These are phyloP conservation scores for Diaporthe aspalathi DNA, from an alignment of 2,329 filamentous ascomycete species.

Conservation along the genomic window DNA sequence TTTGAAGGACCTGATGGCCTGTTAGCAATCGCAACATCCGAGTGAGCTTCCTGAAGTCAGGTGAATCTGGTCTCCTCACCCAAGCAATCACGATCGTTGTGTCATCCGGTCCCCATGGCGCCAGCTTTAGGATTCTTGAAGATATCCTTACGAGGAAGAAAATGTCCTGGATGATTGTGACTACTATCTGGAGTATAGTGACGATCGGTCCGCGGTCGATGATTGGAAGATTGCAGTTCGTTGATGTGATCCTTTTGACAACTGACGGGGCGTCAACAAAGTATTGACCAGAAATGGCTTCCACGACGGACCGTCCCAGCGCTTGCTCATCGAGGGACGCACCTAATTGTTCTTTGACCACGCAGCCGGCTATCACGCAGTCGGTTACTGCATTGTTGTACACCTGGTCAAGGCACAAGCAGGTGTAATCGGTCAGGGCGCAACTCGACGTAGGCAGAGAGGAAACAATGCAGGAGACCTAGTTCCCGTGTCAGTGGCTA, in stretches of 20 bases:
- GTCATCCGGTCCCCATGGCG: constrained; percentile 31
- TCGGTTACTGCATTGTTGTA: constrained; percentile 4
- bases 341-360: constrained; percentile 22
- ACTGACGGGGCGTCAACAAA: background rate
- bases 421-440: constrained; percentile 5
- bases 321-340: background rate
- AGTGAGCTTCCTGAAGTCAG: background rate
- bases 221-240: constrained; percentile 19
- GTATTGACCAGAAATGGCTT: background rate
- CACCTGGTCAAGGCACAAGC: constrained; percentile 18
- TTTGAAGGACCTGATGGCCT: background rate
- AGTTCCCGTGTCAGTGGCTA: background rate
- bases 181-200: constrained; percentile 19
- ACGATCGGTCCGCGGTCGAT: constrained; percentile 20
- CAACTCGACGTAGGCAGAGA: constrained; percentile 9
- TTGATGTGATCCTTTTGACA: constrained; percentile 12
- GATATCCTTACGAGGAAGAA: constrained; percentile 19
- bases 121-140: background rate
- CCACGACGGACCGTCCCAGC: too few species aligned
- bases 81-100: constrained; percentile 19
- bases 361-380: constrained; percentile 19
- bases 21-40: background rate
- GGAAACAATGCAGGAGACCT: constrained; percentile 27
- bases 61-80: background rate
- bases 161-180: constrained; percentile 27